Base-by-base conservation (phyloP, 1,284 basidiomycete species). In the Malassezia japonica region DNA sequence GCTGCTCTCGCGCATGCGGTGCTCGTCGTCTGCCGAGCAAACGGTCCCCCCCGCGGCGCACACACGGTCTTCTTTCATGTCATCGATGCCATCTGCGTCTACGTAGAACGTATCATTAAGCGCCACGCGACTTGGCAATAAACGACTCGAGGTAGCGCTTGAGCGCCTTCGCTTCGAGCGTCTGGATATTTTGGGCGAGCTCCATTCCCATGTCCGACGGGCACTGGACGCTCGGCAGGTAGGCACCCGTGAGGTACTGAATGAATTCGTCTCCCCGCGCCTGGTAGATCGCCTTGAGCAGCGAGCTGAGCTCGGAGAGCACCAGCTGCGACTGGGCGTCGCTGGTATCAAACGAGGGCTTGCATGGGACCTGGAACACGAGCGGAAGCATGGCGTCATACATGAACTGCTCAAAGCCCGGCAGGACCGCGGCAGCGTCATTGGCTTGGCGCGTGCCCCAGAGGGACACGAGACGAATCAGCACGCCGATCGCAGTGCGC, bases 401-500 rank as follows among this genome's bases (percentile, higher is more conserved):
- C 43, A 95, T 80, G 70, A 94, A 94, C 12, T 81, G 79, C 62
- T 95, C 89, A 69, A 96, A 98, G 1, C 92, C 92, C 12, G 88
- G 87, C 24, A 98, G 15, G 13, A 24, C 46, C 9, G 34, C 34
- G n/a, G 36, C 9, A 5, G 25, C 24, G 35, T 27, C 40, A 16
- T 39, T 37, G 34, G 50, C 48, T 24, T 62, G 63, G 4, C 40
- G 44, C 2, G 75, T 75, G 12, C 83, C 85, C 90, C 91, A 96
- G 2, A 81, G 79, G n/a, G 78, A 77, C 33, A 91, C 81, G 15
- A 78, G 73, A 40, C 77, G 75, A 44, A 80, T 80, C 42, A 98
- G 79, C 77, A 96, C 88, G 5, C 79, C 77, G 63, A 95, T 82
- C 0, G 90, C 86, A 7, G 83, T 78, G 62, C 85, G 86, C 72